Evolutionary conservation across 768 basidiomycete species (phyloP), one percentile per base, ranked within the genome.

Genomic region (Naematelia encephala): DNA sequence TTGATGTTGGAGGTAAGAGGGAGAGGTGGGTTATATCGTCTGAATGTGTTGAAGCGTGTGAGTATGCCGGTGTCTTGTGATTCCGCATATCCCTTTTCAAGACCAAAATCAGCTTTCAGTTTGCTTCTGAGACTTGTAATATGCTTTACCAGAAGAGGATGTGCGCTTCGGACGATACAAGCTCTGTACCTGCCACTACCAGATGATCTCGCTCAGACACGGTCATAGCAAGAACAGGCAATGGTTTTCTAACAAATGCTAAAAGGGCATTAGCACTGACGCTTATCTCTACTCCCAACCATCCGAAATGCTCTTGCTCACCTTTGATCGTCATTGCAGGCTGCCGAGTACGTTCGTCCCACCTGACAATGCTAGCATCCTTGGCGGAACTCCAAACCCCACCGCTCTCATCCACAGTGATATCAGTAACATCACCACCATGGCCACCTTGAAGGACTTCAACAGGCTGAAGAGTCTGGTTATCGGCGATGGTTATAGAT

Each of bases 1-100:
- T 52, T 4, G 70, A 65, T 0, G 74, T 73, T 1, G 69, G 51
- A 0, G 76, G 62, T 3, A 79, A 78, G 56, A 89, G 89, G 54
- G 83, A 82, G 0, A 94, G 76, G 3, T 84, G 81, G 0, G 92
- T 94, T 57, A 97, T 84, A 70, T 97, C 92, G 76, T 97, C 92
- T 2, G 91, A 93, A 70, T 97, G 92, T 0, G 90, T 91, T 2
- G 88, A 89, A 2, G 84, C 79, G 76, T 96, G 91, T n/a, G 80
- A 81, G 28, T 89, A 84, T 1, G 90, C 71, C 3, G 87, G 87
- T 1, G 82, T 81, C 1, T 80, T 81, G 10, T 90, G 85, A 54
- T 85, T 84, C n/a, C 92, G 84, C 19, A 87, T 87, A 74, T 97
- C 92, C 52, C 60, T 51, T 14, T 4, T n/a, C n/a, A n/a, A n/a